phyloP scores from a whole-genome alignment of 2,329 filamentous ascomycete species.

The Paraphaeosphaeria sporulosa region DNA sequence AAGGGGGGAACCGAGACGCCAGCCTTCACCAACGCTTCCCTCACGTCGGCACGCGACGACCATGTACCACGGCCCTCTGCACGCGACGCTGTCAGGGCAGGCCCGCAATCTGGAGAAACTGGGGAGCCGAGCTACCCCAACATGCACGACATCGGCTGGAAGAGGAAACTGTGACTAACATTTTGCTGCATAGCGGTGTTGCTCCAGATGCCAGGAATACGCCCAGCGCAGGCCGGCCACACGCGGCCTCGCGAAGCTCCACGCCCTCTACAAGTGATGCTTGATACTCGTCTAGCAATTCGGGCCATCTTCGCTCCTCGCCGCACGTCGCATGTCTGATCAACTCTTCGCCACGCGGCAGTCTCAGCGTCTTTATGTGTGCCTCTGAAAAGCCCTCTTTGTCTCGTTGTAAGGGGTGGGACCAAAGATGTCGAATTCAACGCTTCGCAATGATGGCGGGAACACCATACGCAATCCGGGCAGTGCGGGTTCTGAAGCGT shows the following conservation, averaged over 20 bases:
- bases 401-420: not conserved
- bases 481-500: not conserved
- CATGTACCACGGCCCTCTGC: not conserved
- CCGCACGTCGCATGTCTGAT: not conserved
- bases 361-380: not conserved
- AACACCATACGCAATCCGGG: not conserved
- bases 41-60: not conserved
- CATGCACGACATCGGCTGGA: not conserved
- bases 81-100: slow-evolving; percentile 9
- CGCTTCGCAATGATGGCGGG: not conserved
- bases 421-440: not conserved
- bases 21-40: not conserved
- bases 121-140: slow-evolving; percentile 7
- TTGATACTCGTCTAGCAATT: not conserved
- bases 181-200: not conserved
- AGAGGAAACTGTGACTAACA: slow-evolving; percentile 6
- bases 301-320: not conserved
- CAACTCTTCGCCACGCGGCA: not conserved
- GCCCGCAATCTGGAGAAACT: not conserved
- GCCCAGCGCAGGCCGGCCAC: not conserved
- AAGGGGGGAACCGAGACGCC: not conserved
- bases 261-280: not conserved
- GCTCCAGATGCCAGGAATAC: not conserved
- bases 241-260: not conserved
- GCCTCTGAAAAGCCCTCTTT: not conserved